Percentiles rank a stretch among this genome's conserved stretches.
phyloP scores from a whole-genome alignment of 225 moss, liverwort and hornwort genomes.

The Climacium dendroides region DNA sequence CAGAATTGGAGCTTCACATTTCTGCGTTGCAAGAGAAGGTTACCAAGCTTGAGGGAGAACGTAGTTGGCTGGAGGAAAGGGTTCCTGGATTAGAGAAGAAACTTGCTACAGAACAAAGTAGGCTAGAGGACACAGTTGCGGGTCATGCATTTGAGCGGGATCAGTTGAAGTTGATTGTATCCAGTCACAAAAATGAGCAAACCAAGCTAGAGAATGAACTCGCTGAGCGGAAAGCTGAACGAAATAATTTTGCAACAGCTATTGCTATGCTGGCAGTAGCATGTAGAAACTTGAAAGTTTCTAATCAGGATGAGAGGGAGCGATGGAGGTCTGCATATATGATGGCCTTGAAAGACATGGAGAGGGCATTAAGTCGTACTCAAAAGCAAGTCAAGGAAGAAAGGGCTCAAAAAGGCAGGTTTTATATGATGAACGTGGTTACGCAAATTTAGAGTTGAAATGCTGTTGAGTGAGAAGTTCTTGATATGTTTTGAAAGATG shows the following conservation, averaged over 20 bases:
- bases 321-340: conserved; percentile 44
- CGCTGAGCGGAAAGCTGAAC: conserved; percentile 26
- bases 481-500: neutral
- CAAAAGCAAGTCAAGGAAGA: conserved; percentile 61
- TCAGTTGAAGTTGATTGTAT: conserved; percentile 35
- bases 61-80: conserved; percentile 52
- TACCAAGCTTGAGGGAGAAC: conserved; percentile 50
- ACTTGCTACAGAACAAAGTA: conserved; percentile 57
- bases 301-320: conserved; percentile 41
- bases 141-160: conserved; percentile 56
- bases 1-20: conserved; percentile 1
- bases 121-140: conserved; percentile 41
- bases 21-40: conserved; percentile 39
- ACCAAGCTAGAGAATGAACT: conserved; percentile 33
- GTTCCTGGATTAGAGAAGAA: conserved; percentile 56
- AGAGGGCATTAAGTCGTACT: conserved; percentile 30
- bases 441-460: neutral
- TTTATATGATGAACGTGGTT: neutral
- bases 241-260: conserved; percentile 38
- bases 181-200: conserved; percentile 44
- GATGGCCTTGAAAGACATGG: conserved; percentile 54
- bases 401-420: conserved; percentile 31
- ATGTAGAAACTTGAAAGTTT: conserved; percentile 27
- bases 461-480: neutral
- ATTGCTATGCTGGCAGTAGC: conserved; percentile 36